Evolutionary conservation across 139 green algal species (phyloP).

Genomic region (Nannochloris sp.): DNA sequence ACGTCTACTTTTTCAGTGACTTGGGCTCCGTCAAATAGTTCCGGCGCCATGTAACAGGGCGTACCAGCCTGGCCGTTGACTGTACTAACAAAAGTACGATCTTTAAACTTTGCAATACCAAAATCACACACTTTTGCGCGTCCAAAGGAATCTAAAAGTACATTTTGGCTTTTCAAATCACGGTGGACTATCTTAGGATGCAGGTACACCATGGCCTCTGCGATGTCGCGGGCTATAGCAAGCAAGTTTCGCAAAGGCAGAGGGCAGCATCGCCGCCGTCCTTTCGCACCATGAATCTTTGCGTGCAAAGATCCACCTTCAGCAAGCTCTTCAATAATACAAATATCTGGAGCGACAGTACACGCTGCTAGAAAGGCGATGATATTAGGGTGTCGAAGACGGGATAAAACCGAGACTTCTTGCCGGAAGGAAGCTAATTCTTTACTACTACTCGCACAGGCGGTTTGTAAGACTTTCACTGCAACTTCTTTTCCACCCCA

Average conservation of each 20-base stretch:
- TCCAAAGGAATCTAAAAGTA: constrained; percentile 52
- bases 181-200: constrained; percentile 48
- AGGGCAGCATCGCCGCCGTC: neutral
- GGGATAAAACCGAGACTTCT: constrained; percentile 39
- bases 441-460: constrained; percentile 6
- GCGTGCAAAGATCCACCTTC: constrained; percentile 43
- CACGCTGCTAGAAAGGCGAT: constrained; percentile 42
- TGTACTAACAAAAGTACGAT: constrained; percentile 50
- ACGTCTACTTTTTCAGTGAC: constrained; percentile 37
- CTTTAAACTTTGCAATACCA: constrained; percentile 52
- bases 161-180: constrained; percentile 46
- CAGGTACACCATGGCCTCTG: constrained; percentile 64
- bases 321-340: constrained; percentile 71
- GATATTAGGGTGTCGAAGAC: constrained; percentile 50
- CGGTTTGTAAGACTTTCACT: constrained; percentile 57
- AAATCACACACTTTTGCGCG: constrained; percentile 66
- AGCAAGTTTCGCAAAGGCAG: constrained; percentile 38
- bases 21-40: constrained; percentile 35
- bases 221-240: constrained; percentile 43
- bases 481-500: constrained; percentile 42
- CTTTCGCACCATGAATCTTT: constrained; percentile 35
- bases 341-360: constrained; percentile 52
- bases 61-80: constrained; percentile 58
- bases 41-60: constrained; percentile 65
- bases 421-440: constrained; percentile 14